Evolutionary conservation across 2,329 filamentous ascomycete species (phyloP).

Genomic region (Exophiala spinifera): DNA sequence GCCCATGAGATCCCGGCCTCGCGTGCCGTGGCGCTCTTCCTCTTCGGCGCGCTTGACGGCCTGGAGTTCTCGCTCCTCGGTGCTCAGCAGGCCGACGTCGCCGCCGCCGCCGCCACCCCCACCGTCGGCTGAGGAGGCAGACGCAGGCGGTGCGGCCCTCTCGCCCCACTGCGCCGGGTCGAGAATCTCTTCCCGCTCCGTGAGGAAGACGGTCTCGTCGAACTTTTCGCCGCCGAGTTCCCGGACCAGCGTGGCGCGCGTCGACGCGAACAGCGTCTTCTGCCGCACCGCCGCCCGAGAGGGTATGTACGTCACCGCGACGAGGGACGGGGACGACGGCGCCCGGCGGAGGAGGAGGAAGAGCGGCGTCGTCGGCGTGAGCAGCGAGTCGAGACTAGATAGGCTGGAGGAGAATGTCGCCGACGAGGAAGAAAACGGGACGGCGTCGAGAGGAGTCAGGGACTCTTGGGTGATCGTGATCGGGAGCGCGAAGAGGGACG

Average conservation of each 20-base stretch:
- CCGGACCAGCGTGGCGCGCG: conserved; percentile 57
- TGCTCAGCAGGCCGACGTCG: conserved; percentile 55
- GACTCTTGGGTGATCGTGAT: conserved; percentile 46
- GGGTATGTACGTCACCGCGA: conserved; percentile 62
- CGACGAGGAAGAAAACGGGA: conserved; percentile 37
- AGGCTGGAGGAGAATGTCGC: conserved; percentile 51
- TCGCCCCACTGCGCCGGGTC: conserved; percentile 54
- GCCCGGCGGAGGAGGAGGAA: conserved; percentile 58
- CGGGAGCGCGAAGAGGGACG: conserved; percentile 44
- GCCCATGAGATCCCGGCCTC: conserved; percentile 45
- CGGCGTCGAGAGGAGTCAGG: conserved; percentile 40
- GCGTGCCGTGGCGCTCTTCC: conserved; percentile 53
- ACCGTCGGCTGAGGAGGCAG: conserved; percentile 22
- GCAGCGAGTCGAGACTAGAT: conserved; percentile 47
- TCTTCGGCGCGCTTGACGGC: conserved; percentile 59
- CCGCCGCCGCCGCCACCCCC: not conserved
- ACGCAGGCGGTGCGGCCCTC: conserved; percentile 37
- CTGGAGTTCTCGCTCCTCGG: conserved; percentile 58
- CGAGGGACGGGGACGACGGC: conserved; percentile 27
- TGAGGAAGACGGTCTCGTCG: conserved; percentile 55
- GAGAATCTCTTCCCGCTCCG: conserved; percentile 56
- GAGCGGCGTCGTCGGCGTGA: conserved; percentile 55
- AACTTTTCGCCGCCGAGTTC: conserved; percentile 63
- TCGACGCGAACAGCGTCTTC: conserved; percentile 66
- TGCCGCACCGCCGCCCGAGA: conserved; percentile 61